Percentiles rank a stretch among this genome's conserved stretches.
These are phyloP conservation scores for Argentina anserina DNA, from an alignment of 306 rosid species.

Conservation along the genomic window DNA sequence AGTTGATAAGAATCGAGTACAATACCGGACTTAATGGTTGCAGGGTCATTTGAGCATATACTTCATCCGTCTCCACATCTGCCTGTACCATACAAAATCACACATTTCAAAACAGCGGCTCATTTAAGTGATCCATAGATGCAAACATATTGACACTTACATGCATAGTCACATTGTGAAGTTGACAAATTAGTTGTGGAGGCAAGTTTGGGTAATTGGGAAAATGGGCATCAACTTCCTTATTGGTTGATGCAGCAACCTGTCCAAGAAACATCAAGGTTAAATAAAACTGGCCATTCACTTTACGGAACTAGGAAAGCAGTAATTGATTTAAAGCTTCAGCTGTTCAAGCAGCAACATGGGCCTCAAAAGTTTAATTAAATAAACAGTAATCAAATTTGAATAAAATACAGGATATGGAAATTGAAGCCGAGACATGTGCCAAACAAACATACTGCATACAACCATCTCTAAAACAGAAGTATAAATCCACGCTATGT, in stretches of 20 bases:
- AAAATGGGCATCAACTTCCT: slow-evolving; percentile 68
- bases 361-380: not conserved
- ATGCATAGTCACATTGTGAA: slow-evolving; percentile 76
- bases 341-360: slow-evolving; percentile 6
- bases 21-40: slow-evolving; percentile 68
- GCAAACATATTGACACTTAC: slow-evolving; percentile 34
- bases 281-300: slow-evolving; percentile 4
- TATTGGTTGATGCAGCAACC: slow-evolving; percentile 72
- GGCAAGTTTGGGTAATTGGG: slow-evolving; percentile 72
- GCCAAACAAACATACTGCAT: not conserved
- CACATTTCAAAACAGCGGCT: slow-evolving; percentile 18
- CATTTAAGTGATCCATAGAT: slow-evolving; percentile 7
- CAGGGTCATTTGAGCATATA: slow-evolving; percentile 76
- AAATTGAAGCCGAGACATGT: not conserved
- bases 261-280: slow-evolving; percentile 24
- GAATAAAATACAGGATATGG: not conserved
- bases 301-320: not conserved
- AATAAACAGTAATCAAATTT: not conserved
- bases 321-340: not conserved
- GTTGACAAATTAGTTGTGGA: slow-evolving; percentile 64
- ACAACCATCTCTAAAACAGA: not conserved
- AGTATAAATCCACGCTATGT: not conserved
- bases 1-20: slow-evolving; percentile 4
- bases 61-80: slow-evolving; percentile 71
- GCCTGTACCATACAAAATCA: slow-evolving; percentile 46